A percentile compares a stretch with the other conserved stretches of the same genome.
These are phyloP conservation scores for Myxozyma nipponensis DNA, from an alignment of 805 yeast genomes.

Conservation along the genomic window DNA sequence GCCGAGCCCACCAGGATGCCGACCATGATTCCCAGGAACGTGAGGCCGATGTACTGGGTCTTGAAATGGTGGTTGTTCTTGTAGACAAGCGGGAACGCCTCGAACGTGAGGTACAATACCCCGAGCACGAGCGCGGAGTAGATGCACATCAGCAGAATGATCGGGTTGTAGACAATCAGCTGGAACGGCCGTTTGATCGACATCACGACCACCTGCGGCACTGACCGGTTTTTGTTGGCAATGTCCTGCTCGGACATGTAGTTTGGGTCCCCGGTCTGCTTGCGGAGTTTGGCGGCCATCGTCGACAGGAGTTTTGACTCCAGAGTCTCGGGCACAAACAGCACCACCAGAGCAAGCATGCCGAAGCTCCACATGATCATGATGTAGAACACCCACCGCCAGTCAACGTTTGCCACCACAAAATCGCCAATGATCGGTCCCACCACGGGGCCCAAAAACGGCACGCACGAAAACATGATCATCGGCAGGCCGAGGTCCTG, in stretches of 20 bases:
- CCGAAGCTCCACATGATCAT: slow-evolving; percentile 31
- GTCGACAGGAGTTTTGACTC: slow-evolving; percentile 71
- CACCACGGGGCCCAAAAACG: slow-evolving; percentile 58
- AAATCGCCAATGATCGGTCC: slow-evolving; percentile 60
- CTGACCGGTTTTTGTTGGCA: slow-evolving; percentile 33
- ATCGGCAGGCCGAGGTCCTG: slow-evolving; percentile 35
- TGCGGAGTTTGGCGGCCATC: slow-evolving; percentile 59
- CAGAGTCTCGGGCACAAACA: slow-evolving; percentile 77
- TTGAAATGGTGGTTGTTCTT: slow-evolving; percentile 49
- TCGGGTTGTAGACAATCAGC: slow-evolving; percentile 49
- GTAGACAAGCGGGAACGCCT: slow-evolving; percentile 57
- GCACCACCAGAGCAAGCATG: slow-evolving; percentile 9
- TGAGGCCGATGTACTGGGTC: slow-evolving; percentile 53
- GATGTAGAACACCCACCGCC: slow-evolving; percentile 73
- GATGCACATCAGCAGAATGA: slow-evolving; percentile 50
- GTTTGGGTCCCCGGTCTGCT: slow-evolving; percentile 36
- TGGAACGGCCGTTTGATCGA: slow-evolving; percentile 53
- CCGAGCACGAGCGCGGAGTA: slow-evolving; percentile 56
- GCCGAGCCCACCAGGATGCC: slow-evolving; percentile 44
- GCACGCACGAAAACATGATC: slow-evolving; percentile 29
- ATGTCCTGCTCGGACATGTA: slow-evolving; percentile 44
- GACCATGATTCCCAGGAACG: slow-evolving; percentile 60
- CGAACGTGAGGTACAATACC: slow-evolving; percentile 54
- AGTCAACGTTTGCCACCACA: slow-evolving; percentile 48
- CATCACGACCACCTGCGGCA: slow-evolving; percentile 41